A percentile compares a stretch with the other conserved stretches of the same genome.
These are phyloP conservation scores for Hypoxylon fragiforme DNA, from an alignment of 495 filamentous ascomycete species.

Conservation along the genomic window DNA sequence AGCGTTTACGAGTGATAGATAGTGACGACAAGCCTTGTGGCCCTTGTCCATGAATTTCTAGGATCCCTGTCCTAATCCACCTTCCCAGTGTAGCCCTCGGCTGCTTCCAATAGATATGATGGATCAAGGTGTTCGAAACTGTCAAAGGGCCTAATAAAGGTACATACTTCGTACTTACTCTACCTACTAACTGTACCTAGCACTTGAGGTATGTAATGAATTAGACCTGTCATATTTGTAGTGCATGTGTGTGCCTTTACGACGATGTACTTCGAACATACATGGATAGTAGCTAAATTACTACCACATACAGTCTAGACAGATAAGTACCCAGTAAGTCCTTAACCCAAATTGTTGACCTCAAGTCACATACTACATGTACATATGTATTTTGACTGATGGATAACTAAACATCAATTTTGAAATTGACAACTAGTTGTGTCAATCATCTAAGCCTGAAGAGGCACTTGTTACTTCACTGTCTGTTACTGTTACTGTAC, in stretches of 20 bases:
- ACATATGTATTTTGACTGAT: conserved; percentile 1
- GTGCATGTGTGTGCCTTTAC: too few species aligned
- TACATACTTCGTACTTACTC: neutral
- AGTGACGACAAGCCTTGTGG: conserved; percentile 21
- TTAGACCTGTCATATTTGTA: too few species aligned
- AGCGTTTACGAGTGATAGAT: conserved; percentile 8
- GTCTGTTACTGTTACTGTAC: conserved; percentile 7
- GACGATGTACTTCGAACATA: too few species aligned
- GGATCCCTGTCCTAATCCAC: conserved; percentile 7
- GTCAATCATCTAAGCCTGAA: conserved; percentile 15
- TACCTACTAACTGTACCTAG: too few species aligned
- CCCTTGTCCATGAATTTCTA: too few species aligned
- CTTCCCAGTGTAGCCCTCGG: conserved; percentile 21
- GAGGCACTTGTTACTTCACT: too few species aligned
- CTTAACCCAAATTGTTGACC: too few species aligned
- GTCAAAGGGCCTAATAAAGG: conserved; percentile 13
- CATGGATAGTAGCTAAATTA: too few species aligned
- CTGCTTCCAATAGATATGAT: conserved; percentile 7
- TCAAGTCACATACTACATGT: too few species aligned
- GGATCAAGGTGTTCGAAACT: conserved; percentile 30
- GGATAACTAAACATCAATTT: neutral
- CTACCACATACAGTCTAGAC: too few species aligned
- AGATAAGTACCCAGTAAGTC: too few species aligned
- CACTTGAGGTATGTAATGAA: too few species aligned
- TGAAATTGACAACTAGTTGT: conserved; percentile 15